These are phyloP conservation scores for Cladosporium cucumerinum DNA, from an alignment of 2,329 filamentous ascomycete species.

Conservation along the genomic window DNA sequence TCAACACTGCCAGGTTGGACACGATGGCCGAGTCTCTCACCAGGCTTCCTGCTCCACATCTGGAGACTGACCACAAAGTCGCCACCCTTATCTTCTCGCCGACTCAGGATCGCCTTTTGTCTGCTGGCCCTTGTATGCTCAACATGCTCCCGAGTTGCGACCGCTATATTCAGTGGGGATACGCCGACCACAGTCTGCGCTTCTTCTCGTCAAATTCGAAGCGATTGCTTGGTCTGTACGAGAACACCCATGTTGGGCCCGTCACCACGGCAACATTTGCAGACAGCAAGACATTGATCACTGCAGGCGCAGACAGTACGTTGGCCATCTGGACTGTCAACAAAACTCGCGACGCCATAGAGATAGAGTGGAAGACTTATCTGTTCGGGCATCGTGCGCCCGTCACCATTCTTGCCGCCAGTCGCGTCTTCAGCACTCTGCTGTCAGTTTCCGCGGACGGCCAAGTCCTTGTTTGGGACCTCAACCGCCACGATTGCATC, in stretches of 20 bases:
- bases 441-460: constrained; percentile 80
- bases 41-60: constrained; percentile 72
- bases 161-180: constrained; percentile 94
- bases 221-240: constrained; percentile 81
- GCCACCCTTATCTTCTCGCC: constrained; percentile 72
- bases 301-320: constrained; percentile 87
- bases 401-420: constrained; percentile 77
- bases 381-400: constrained; percentile 88
- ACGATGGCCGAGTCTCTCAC: constrained; percentile 72
- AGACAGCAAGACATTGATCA: constrained; percentile 86
- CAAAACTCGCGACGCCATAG: constrained; percentile 60
- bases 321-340: constrained; percentile 79
- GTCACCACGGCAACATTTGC: constrained; percentile 80
- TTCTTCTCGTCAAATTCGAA: constrained; percentile 84
- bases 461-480: constrained; percentile 84
- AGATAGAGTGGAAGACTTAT: constrained; percentile 72
- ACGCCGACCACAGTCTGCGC: constrained; percentile 84
- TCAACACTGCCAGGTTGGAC: constrained; percentile 66
- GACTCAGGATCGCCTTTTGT: constrained; percentile 79
- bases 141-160: constrained; percentile 85
- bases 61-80: constrained; percentile 74
- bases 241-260: constrained; percentile 90
- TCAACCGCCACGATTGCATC: constrained; percentile 86
- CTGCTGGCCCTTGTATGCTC: constrained; percentile 76
- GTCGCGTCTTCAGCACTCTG: constrained; percentile 82